Conservation (phyloP, 176 grass and related monocot species). For the Zea luxurians region DNA sequence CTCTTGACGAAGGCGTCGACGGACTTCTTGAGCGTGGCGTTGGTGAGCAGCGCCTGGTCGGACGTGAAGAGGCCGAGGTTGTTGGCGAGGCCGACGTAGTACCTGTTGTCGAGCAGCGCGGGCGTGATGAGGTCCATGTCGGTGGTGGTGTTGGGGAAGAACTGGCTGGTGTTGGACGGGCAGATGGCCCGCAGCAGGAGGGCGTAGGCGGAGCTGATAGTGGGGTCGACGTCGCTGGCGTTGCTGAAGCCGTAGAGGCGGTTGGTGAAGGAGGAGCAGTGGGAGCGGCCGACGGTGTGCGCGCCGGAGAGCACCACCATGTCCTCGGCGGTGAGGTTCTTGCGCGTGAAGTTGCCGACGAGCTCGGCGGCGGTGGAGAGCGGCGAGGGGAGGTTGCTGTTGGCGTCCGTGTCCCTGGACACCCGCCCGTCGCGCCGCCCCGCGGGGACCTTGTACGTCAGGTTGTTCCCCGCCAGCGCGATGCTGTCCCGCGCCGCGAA, state of each 20-base stretch:
- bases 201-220: constrained; percentile 64
- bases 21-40: constrained; percentile 45
- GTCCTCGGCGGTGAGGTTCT: constrained; percentile 60
- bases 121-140: constrained; percentile 69
- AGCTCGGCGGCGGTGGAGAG: constrained; percentile 41
- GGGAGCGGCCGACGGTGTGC: constrained; percentile 60
- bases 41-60: constrained; percentile 60
- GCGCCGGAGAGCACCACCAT: constrained; percentile 69
- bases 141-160: constrained; percentile 54
- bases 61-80: constrained; percentile 67
- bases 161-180: constrained; percentile 55
- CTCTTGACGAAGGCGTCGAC: constrained; percentile 59
- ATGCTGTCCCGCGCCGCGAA: constrained; percentile 58
- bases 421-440: constrained; percentile 54
- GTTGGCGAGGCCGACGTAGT: constrained; percentile 58
- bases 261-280: constrained; percentile 57
- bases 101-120: constrained; percentile 59
- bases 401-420: constrained; percentile 20
- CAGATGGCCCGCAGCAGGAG: constrained; percentile 49
- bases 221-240: constrained; percentile 51
- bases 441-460: constrained; percentile 44
- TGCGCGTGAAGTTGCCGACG: constrained; percentile 40
- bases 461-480: constrained; percentile 14
- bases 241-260: constrained; percentile 52
- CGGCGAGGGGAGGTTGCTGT: constrained; percentile 43